Evolutionary conservation across 176 grass and related monocot genomes (phyloP), one percentile per base, ranked within the genome.

Genomic region (Triticum dicoccoides): DNA sequence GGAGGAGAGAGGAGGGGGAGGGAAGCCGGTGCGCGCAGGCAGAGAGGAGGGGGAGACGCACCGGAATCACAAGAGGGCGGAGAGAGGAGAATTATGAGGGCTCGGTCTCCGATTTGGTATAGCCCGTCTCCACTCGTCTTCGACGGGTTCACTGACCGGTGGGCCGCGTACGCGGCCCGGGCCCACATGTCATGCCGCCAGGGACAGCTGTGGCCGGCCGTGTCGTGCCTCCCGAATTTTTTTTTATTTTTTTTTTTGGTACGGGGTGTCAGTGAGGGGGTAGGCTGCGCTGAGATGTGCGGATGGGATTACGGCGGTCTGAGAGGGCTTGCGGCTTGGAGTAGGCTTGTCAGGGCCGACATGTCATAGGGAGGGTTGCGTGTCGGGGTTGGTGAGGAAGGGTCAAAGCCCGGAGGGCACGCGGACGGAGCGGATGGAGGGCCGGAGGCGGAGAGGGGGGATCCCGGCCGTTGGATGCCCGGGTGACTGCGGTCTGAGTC

Each of bases 41-140:
- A 54, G 15, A 54, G 51, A 18, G 76, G n/a, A 51, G 27, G 27
- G n/a, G 63, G 24, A 30, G 52, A 52, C 44, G 42, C 39, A 47
- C 66, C 87, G 52, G 69, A 88, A 63, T 84, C 81, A 35, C 81
- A 59, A 38, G 49, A 77, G 21, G 29, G 29, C 37, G 14, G 12
- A n/a, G 5, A 23, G 20, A 59, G 68, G 51, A 52, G 67, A 84
- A 73, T 42, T 77, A 56, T 64, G 74, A 65, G 76, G 76, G 54
- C n/a, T 72, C 75, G 87, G 76, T 85, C 82, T 59, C 59, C 32
- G 58, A 84, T 89, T 85, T 85, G 87, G 82, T 89, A 41, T 69
- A n/a, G 14, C 10, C 21, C 13, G 0, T 29, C 76, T 12, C 23
- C n/a, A 67, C 68, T 30, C 24, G 42, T 35, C 56, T 24, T 12